phyloP scores from a whole-genome alignment of 805 yeast genomes.

The Candida germanica region DNA sequence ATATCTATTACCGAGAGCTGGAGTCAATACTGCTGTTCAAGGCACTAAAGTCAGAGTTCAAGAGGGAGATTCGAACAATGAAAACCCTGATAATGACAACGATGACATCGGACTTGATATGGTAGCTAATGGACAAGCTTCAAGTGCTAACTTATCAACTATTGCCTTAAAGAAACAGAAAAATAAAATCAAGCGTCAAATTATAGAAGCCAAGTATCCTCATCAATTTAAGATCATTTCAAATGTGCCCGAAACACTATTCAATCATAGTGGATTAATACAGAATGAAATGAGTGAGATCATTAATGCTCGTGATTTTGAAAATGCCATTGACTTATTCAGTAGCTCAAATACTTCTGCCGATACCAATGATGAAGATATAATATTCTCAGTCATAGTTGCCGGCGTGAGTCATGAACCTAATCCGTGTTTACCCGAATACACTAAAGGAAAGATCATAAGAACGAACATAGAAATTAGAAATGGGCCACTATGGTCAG shows the following conservation, averaged over 20 bases:
- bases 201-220: slow-evolving; percentile 34
- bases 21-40: slow-evolving; percentile 61
- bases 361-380: slow-evolving; percentile 35
- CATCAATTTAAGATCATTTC: slow-evolving; percentile 34
- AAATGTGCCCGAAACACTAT: slow-evolving; percentile 32
- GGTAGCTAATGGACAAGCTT: slow-evolving; percentile 10
- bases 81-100: slow-evolving; percentile 44
- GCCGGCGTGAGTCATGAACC: slow-evolving; percentile 27
- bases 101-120: slow-evolving; percentile 44
- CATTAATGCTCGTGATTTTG: slow-evolving; percentile 17
- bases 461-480: slow-evolving; percentile 38
- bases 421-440: not conserved
- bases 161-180: slow-evolving; percentile 31
- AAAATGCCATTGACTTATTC: slow-evolving; percentile 12
- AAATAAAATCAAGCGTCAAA: slow-evolving; percentile 26
- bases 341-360: slow-evolving; percentile 15
- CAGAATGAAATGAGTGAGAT: slow-evolving; percentile 29
- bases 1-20: slow-evolving; percentile 57
- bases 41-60: slow-evolving; percentile 41
- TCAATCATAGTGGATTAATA: slow-evolving; percentile 29
- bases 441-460: slow-evolving; percentile 9
- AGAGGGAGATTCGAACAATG: slow-evolving; percentile 14
- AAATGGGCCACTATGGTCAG: slow-evolving; percentile 41
- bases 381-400: slow-evolving; percentile 35
- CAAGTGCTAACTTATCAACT: slow-evolving; percentile 22